Evolutionary conservation across 2,329 filamentous ascomycete genomes (phyloP), one percentile per base, ranked within the genome.

Genomic region (Epichloe typhina): DNA sequence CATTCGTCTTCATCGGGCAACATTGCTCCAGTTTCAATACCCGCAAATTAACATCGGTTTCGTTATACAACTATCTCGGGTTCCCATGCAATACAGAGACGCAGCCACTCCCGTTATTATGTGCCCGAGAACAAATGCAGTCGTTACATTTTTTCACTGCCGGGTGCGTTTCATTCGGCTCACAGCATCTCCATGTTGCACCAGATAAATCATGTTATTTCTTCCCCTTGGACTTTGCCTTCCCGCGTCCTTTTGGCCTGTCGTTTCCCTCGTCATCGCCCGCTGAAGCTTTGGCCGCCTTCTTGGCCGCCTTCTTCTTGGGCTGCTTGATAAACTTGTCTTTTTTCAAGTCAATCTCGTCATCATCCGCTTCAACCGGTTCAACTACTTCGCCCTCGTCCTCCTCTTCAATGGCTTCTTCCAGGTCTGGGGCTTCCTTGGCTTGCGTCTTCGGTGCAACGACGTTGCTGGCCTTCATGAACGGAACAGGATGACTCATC

Each of bases 261-360:
- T 72, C 73, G 9, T 76, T 77, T 46, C 71, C 72, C 11, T 71
- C 74, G 0, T 73, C 73, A 19, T 72, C 74, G 17, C 69, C 71
- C 6, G 76, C 75, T n/a, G 72, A 72, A 12, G 69, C 68, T 42
- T 73, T 74, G 43, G 54, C 68, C 0, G 65, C 54, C 56, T 70
- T 72, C 60, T 72, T 72, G n/a, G 67, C 61, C 6, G 61, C 39
- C 63, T 80, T 78, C 61, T 80, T 81, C 74, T 95, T 96, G 12
- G 91, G 88, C 63, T 85, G 78, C 66, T 93, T 95, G 64, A 97
- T 90, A 62, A 95, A 96, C 67, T 96, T 97, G 69, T 98, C 93
- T 64, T 91, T 95, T 62, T 85, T 88, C 48, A 97, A 66, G 63
- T 95, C 88, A n/a, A 82, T 71, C 49, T 89, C 86, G 0, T 86